Evolutionary conservation across 2,329 filamentous ascomycete species (phyloP).

Genomic region (Apiospora hydei): DNA sequence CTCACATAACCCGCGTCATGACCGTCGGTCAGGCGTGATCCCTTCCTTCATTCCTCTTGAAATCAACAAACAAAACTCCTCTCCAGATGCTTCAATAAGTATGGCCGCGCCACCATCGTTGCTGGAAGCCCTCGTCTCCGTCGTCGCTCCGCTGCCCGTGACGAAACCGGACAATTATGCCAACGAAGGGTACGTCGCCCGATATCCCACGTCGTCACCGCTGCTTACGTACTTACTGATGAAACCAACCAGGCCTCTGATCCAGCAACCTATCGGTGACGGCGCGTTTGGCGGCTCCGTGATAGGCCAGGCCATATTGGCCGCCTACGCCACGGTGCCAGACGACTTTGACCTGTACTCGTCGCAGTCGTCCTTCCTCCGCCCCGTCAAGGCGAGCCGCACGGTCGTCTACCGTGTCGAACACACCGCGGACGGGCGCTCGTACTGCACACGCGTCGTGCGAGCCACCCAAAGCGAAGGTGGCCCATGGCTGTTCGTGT

Average conservation of each 20-base stretch:
- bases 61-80: no score
- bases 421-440: conserved; percentile 23
- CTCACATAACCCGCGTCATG: no score
- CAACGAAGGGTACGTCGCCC: conserved; percentile 15
- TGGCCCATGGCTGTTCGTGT: conserved; percentile 11
- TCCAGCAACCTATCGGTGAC: conserved; percentile 20
- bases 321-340: conserved; percentile 29
- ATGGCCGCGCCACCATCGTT: conserved; percentile 4
- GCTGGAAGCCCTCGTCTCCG: conserved; percentile 14
- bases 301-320: conserved; percentile 29
- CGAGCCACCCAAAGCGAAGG: conserved; percentile 26
- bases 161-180: neutral
- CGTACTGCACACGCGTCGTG: conserved; percentile 26
- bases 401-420: conserved; percentile 25
- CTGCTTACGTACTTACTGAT: neutral
- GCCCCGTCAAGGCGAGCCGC: conserved; percentile 21
- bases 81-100: neutral
- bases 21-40: no score
- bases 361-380: conserved; percentile 32
- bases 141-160: neutral
- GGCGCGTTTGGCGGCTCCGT: conserved; percentile 21
- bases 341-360: conserved; percentile 27
- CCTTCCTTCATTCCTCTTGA: no score
- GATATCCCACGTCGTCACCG: neutral
- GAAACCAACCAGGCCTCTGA: neutral